Evolutionary conservation across 495 filamentous ascomycete genomes (phyloP), one percentile per base, ranked within the genome.

Genomic region (Penicillium psychrofluorescens): DNA sequence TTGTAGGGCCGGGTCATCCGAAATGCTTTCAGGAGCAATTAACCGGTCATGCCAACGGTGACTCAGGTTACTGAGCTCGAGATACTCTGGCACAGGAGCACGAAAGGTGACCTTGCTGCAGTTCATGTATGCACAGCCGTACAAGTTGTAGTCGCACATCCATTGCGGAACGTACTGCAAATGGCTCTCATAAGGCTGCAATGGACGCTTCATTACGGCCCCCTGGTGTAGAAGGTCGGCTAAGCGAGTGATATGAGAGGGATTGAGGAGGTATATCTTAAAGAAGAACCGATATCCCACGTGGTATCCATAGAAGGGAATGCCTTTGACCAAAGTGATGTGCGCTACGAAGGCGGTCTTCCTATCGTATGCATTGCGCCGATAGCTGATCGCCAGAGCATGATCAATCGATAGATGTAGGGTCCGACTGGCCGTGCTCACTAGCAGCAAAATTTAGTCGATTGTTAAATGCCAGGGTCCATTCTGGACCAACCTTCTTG

Each of bases 91-190:
- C 7, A 96, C 73, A 5, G 90, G 88, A 31, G 67, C 65, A 41
- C 94, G 79, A 53, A 95, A 96, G 33, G 60, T 72, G 27, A 79
- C 76, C 35, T 79, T 84, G 9, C 60, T 62, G 51, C 82, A 86
- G 38, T 84, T 76, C 59, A 98, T 82, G 55, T 88, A 95, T 28
- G 77, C 81, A 58, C 92, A 98, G 9, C 92, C 92, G 57, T 91
- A 95, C 51, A 98, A 71, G 51, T 95, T 97, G 72, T 89, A 97
- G 58, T 98, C 94, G 50, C 84, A 85, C 91, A 97, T 95, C 80
- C 94, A 97, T 67, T 96, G 94, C 1, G 90, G 75, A 8, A 95
- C 64, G 63, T 85, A 97, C 61, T 94, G 85, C 35, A 97, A 61
- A 62, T 97, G 94, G 38, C 84, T 88, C 63, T 98, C 92, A 58